Conservation (phyloP, 1,139 yeast species). For the Pneumocystis oryctolagi region DNA sequence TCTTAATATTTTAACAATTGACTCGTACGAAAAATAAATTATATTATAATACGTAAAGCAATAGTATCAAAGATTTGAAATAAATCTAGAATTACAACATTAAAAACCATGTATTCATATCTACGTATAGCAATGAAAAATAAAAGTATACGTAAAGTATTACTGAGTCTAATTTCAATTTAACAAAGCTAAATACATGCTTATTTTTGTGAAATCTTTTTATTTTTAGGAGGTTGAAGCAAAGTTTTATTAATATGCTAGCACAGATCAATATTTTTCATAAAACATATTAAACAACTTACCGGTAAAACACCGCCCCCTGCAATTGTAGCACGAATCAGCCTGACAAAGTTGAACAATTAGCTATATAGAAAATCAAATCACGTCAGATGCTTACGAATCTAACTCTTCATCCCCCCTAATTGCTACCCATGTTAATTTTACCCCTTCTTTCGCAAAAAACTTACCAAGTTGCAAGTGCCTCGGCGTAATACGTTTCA, state of each 20-base stretch:
- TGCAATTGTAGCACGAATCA: slow-evolving; percentile 94
- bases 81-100: neutral
- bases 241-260: neutral
- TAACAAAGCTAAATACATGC: neutral
- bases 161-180: neutral
- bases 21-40: too few species aligned
- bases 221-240: neutral
- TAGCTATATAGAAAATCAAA: neutral
- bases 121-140: neutral
- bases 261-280: slow-evolving; percentile 38
- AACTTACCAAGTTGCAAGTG: slow-evolving; percentile 58
- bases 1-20: too few species aligned
- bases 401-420: slow-evolving; percentile 99
- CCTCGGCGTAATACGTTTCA: slow-evolving; percentile 97
- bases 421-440: slow-evolving; percentile 38
- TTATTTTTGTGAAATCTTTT: neutral
- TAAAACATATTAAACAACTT: slow-evolving; percentile 40
- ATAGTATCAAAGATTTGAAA: neutral
- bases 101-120: neutral
- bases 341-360: slow-evolving; percentile 26
- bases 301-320: slow-evolving; percentile 95
- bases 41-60: neutral
- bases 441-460: neutral
- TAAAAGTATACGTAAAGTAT: neutral
- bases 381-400: slow-evolving; percentile 15